Base-by-base conservation (phyloP, 2,329 filamentous ascomycete species). In the Sarocladium strictum region DNA sequence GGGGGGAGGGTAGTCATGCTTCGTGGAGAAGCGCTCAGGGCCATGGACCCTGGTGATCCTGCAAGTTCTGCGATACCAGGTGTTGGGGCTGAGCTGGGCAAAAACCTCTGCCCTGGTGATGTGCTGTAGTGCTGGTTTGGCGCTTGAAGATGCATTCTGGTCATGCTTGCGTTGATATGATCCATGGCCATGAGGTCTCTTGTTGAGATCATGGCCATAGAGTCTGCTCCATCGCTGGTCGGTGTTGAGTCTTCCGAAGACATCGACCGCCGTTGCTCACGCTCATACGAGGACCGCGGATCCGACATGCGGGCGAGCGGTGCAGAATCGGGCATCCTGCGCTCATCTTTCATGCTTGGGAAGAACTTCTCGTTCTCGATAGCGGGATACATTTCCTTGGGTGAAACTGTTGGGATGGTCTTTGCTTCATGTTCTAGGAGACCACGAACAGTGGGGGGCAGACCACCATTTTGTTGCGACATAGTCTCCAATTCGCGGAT, bases 401-500 rank as follows among this genome's bases (percentile, higher is more conserved):
- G 66, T 7, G 64, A 59, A 26, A 60, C 47, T 53, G 62, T 56
- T 57, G 61, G 59, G 24, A 56, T 57, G n/a, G 62, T 63, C 47
- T 62, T 62, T 54, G 66, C 67, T 53, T 72, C 68, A 33, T 72
- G 69, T 58, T 78, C 76, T n/a, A 84, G 70, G 10, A 83, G 69
- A 1, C 79, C 77, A 54, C 79, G 75, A 14, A 80, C 73, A 2
- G 77, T 77, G 2, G 78, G 77, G 12, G 73, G 73, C 32, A 68
- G 65, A 24, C 73, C 74, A 21, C 70, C 72, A 37, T 72, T 71
- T 12, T 69, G 63, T n/a, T 67, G 65, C 33, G 71, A 70, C 54
- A 76, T 71, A 38, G 79, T 74, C 58, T 83, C 78, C 57, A 85
- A 74, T 61, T 82, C 77, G 33, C 79, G 78, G 40, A 85, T 83